Evolutionary conservation across 208 protist genomes (phyloP), one percentile per base, ranked within the genome.

Genomic region (Acanthamoeba triangularis): DNA sequence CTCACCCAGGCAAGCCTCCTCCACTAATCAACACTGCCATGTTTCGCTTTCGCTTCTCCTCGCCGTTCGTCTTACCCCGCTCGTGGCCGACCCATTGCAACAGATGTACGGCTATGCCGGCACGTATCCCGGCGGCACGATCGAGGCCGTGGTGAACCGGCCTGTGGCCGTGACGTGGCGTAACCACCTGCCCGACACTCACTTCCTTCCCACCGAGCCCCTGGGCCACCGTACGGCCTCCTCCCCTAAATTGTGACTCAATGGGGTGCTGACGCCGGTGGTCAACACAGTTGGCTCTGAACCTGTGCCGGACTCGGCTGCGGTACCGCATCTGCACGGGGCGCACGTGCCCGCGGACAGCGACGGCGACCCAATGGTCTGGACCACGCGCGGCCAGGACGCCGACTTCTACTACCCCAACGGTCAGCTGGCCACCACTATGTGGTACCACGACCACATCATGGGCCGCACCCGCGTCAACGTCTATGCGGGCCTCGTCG

Each of bases 401-500:
- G 11, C 23, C 10, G 54, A 47, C 7, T 92, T 44, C 56, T 23
- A n/a, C 54, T 92, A 92, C 41, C 85, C 85, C 23, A 92, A 92
- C 85, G 8, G 69, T 14, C 85, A 92, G 85, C 85, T 92, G 4
- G n/a, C 85, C n/a, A n/a, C 35, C 54, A 92, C 85, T 28, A 92
- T 92, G 85, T 92, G 47, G 54, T 92, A 92, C 56, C 85, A 92
- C 41, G 85, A 92, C 35, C 85, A 92, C 85, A 33, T 92, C 54
- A 92, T 92, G 85, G n/a, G 37, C 85, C 54, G 85, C 37, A 92
- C 85, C n/a, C 54, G 85, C 59, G 85, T 92, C 54, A 92, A 92
- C 56, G 47, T 92, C 85, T 92, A 92, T 28, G 49, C 85, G 7
- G 85, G 85, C n/a, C 63, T 92, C 35, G n/a, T 28, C 7, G 85